These are phyloP conservation scores for Aspergillus hiratsukae DNA, from an alignment of 2,329 filamentous ascomycete species.

Conservation along the genomic window DNA sequence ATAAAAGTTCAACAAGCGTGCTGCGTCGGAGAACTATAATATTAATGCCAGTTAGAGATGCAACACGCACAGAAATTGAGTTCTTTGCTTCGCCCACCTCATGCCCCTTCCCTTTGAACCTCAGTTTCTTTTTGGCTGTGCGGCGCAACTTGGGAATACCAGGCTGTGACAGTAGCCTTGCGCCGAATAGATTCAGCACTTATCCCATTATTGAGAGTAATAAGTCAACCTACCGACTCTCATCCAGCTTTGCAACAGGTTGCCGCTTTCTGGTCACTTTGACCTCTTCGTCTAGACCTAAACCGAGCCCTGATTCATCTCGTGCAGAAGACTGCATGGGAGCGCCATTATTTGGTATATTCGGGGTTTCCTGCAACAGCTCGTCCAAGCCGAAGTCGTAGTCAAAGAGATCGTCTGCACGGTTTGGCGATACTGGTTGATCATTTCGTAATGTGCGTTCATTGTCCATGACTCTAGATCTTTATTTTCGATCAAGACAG, in stretches of 20 bases:
- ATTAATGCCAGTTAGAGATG: conserved; percentile 6
- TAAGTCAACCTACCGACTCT: conserved; percentile 54
- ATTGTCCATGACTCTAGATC: conserved; percentile 10
- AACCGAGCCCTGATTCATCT: conserved; percentile 50
- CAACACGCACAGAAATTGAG: not conserved
- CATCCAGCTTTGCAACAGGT: conserved; percentile 82
- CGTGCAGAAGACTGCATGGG: conserved; percentile 17
- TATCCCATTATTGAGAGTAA: not conserved
- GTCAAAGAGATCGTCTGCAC: conserved; percentile 67
- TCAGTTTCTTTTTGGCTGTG: conserved; percentile 64
- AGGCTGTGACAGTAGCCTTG: conserved; percentile 71
- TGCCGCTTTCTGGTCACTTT: conserved; percentile 71
- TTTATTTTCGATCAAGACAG: not conserved
- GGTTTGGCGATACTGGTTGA: conserved; percentile 34
- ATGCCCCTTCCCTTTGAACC: conserved; percentile 88
- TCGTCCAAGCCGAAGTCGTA: conserved; percentile 62
- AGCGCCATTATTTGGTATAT: conserved; percentile 12
- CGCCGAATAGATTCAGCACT: not conserved
- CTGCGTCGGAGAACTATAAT: conserved; percentile 72
- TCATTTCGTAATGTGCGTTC: conserved; percentile 10
- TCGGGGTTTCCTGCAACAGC: conserved; percentile 42
- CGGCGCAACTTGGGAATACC: conserved; percentile 79
- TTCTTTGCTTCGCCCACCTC: conserved; percentile 55
- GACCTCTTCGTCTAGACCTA: conserved; percentile 85
- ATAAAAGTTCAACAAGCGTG: conserved; percentile 79